Percentiles rank a stretch among this genome's conserved stretches.
Conservation (phyloP, 2,329 filamentous ascomycete genomes). For the Diaporthe citri region DNA sequence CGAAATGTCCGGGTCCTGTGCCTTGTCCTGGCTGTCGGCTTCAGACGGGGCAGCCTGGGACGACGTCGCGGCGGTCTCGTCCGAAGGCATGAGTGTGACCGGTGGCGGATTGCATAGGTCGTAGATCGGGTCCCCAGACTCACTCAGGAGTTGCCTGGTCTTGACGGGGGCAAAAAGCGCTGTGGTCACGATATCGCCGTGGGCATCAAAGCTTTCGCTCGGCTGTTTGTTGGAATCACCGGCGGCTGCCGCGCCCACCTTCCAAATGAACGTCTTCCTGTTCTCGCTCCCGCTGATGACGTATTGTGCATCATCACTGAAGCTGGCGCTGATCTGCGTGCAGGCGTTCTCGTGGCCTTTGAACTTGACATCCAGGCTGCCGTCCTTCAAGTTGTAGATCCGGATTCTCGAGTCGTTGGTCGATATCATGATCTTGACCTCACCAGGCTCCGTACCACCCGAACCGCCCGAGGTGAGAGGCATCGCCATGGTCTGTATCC, state of each 20-base stretch:
- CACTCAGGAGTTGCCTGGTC: constrained; percentile 81
- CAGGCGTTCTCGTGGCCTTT: constrained; percentile 90
- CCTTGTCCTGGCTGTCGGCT: constrained; percentile 27
- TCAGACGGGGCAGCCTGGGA: constrained; percentile 48
- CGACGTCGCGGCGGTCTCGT: constrained; percentile 64
- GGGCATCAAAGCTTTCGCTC: constrained; percentile 90
- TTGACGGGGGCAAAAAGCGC: constrained; percentile 85
- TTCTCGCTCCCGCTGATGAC: constrained; percentile 96
- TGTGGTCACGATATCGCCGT: constrained; percentile 89
- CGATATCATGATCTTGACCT: constrained; percentile 87
- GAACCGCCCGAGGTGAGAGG: constrained; percentile 55
- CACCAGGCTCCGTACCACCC: constrained; percentile 61
- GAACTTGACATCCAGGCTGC: constrained; percentile 88
- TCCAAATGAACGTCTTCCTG: constrained; percentile 91
- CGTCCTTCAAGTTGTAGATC: constrained; percentile 89
- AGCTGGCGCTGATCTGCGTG: constrained; percentile 90
- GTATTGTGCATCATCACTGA: constrained; percentile 88
- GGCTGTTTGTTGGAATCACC: constrained; percentile 77
- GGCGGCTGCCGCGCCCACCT: constrained; percentile 53
- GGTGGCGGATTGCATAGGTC: constrained; percentile 96
- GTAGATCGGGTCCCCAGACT: constrained; percentile 92
- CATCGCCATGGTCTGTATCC: constrained; percentile 81
- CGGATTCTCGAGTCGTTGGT: constrained; percentile 95
- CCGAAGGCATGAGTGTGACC: constrained; percentile 81
- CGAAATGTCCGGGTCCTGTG: constrained; percentile 32